These are phyloP conservation scores for Pyrenochaeta sp. DNA, from an alignment of 2,329 filamentous ascomycete species.

Conservation along the genomic window DNA sequence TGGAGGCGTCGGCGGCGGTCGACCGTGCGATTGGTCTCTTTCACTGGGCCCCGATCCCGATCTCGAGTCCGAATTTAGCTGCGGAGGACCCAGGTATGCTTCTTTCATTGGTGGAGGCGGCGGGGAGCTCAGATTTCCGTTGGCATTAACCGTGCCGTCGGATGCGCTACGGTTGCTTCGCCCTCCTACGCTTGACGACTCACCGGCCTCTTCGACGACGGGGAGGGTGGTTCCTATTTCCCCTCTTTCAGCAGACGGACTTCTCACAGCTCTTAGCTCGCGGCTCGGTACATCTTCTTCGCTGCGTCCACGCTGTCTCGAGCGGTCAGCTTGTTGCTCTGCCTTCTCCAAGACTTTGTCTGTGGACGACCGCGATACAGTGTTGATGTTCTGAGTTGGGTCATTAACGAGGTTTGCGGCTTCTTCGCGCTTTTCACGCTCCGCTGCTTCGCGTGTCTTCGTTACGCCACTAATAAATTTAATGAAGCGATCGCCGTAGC, in stretches of 20 bases:
- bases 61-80: constrained; percentile 13
- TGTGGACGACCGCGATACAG: constrained; percentile 48
- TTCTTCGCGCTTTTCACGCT: constrained; percentile 59
- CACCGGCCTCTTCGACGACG: constrained; percentile 89
- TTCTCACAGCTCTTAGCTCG: constrained; percentile 66
- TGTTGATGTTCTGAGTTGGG: constrained; percentile 50
- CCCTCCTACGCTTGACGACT: constrained; percentile 72
- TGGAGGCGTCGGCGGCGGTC: constrained; percentile 56
- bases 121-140: constrained; percentile 5
- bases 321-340: constrained; percentile 70
- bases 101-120: constrained; percentile 33
- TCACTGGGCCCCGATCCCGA: constrained; percentile 23
- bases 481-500: constrained; percentile 93
- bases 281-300: constrained; percentile 70
- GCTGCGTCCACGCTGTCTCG: constrained; percentile 55
- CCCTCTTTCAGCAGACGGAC: constrained; percentile 64
- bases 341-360: constrained; percentile 65
- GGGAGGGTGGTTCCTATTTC: constrained; percentile 71
- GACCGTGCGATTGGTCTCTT: constrained; percentile 39
- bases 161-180: constrained; percentile 58
- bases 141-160: constrained; percentile 18
- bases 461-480: constrained; percentile 91
- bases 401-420: constrained; percentile 44
- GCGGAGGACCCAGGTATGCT: constrained; percentile 19
- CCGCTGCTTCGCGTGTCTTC: constrained; percentile 85